phyloP scores from a whole-genome alignment of 2,329 filamentous ascomycete species.

The Dactylellina drechsleri region DNA sequence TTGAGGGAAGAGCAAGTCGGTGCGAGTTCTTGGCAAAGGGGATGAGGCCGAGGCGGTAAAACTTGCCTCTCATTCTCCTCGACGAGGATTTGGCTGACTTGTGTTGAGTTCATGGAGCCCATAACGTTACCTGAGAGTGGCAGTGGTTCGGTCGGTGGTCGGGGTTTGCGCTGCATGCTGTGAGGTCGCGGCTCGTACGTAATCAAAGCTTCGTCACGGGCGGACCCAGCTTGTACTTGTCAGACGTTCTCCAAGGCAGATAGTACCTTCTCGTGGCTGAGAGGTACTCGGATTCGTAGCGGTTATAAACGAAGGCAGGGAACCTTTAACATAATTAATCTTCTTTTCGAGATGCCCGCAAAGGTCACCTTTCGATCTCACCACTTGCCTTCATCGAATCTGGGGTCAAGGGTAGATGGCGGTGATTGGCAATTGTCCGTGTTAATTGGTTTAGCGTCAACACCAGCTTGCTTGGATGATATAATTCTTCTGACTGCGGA shows the following conservation, averaged over 20 bases:
- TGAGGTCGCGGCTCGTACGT: constrained; percentile 11
- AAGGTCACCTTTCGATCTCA: too few relatives aligned
- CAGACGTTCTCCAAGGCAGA: constrained; percentile 25
- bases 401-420: too few relatives aligned
- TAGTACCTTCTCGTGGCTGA: background rate
- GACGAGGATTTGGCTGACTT: background rate
- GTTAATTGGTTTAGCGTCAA: background rate
- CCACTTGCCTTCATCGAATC: too few relatives aligned
- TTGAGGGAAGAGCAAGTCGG: constrained; percentile 5
- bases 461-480: constrained; percentile 5
- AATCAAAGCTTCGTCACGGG: background rate
- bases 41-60: constrained; percentile 6
- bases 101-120: background rate
- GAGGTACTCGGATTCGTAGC: background rate
- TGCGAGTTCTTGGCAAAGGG: constrained; percentile 14
- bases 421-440: constrained; percentile 2
- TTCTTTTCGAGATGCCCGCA: too few relatives aligned
- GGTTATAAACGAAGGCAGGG: background rate
- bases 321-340: too few relatives aligned
- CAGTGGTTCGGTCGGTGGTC: constrained; percentile 47
- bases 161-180: constrained; percentile 4
- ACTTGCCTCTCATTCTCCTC: constrained; percentile 3
- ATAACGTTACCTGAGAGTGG: background rate
- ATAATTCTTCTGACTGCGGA: constrained; percentile 13
- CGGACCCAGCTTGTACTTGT: too few relatives aligned